Evolutionary conservation across 192 early-diverging fungal species (phyloP).

Genomic region (Backusella circina): DNA sequence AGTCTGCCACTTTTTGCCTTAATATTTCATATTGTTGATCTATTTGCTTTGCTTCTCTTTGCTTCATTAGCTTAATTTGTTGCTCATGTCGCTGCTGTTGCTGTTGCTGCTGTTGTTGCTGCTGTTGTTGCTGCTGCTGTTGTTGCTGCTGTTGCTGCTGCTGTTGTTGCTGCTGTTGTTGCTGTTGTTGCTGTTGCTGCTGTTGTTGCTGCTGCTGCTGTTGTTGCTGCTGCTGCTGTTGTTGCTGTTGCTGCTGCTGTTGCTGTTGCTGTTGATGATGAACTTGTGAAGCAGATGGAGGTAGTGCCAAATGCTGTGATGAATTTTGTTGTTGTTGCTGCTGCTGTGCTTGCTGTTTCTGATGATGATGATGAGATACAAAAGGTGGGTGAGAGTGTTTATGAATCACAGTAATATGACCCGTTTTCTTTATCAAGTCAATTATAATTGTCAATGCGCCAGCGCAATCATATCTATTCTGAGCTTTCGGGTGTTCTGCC

Average conservation of each 20-base stretch:
- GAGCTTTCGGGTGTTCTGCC: conserved; percentile 25
- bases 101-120: neutral
- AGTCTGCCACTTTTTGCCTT: conserved; percentile 15
- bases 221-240: neutral
- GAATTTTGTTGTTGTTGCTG: neutral
- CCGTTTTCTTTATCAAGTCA: conserved; percentile 28
- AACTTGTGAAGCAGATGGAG: neutral
- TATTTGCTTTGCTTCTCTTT: conserved; percentile 18
- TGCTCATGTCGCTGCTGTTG: neutral
- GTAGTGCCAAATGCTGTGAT: neutral
- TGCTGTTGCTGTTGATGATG: neutral
- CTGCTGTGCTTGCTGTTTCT: conserved; percentile 12
- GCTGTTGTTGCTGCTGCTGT: neutral
- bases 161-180: neutral
- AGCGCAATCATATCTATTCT: conserved; percentile 29
- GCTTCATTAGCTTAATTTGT: neutral
- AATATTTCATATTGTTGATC: conserved; percentile 26
- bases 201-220: neutral
- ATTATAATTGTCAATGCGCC: conserved; percentile 35
- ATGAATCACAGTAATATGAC: conserved; percentile 30
- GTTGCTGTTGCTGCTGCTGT: neutral
- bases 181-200: neutral
- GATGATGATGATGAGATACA: conserved; percentile 15
- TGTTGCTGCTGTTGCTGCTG: neutral
- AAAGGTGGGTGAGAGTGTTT: conserved; percentile 31